These are phyloP conservation scores for Hibiscus syriacus DNA, from an alignment of 345 rosid species.

Conservation along the genomic window DNA sequence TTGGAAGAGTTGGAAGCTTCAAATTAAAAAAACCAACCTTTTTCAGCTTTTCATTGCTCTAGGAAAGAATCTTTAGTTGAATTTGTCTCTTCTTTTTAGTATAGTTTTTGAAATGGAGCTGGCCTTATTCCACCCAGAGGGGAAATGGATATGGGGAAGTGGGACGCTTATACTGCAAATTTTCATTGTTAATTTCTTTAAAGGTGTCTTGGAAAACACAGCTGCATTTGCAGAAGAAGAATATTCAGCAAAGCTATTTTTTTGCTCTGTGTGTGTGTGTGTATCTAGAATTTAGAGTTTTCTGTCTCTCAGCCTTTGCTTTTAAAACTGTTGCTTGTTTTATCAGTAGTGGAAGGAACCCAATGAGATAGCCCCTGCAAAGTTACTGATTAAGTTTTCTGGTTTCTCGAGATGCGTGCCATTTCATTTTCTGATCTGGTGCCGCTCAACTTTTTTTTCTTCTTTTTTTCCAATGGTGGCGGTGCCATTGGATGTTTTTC, in stretches of 20 bases:
- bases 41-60: constrained; percentile 21
- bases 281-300: background rate
- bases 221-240: background rate
- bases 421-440: background rate
- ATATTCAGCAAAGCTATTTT: background rate
- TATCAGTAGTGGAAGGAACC: background rate
- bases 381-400: background rate
- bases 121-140: too few species aligned
- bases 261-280: background rate
- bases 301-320: background rate
- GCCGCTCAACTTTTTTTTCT: background rate
- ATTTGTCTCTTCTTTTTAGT: background rate
- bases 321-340: background rate
- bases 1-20: background rate
- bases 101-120: constrained; percentile 21
- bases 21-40: constrained; percentile 14
- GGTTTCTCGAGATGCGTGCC: background rate
- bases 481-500: too few species aligned
- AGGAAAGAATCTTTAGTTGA: background rate
- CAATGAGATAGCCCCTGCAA: background rate
- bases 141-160: too few species aligned
- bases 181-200: background rate
- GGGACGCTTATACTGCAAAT: background rate
- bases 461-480: too few species aligned
- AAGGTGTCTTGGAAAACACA: background rate